Conservation (phyloP, 768 basidiomycete genomes). For the Russula griseocarnosa region DNA sequence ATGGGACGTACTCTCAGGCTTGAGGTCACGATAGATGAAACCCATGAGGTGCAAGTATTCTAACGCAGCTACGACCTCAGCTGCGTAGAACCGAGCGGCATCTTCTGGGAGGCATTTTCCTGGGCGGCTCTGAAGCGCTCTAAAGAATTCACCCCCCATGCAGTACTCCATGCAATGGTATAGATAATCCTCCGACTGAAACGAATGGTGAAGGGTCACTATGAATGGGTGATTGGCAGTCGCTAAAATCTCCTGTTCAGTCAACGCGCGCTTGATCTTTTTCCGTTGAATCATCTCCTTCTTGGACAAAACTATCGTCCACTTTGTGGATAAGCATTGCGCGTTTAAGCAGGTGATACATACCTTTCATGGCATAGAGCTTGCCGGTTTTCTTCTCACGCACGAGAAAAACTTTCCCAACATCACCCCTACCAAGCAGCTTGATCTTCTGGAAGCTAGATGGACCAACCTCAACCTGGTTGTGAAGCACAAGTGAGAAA, state of each 20-base stretch:
- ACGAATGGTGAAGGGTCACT: slow-evolving; percentile 97
- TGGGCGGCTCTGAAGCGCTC: slow-evolving; percentile 90
- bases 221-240: slow-evolving; percentile 99
- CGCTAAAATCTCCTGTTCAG: slow-evolving; percentile 98
- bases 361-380: slow-evolving; percentile 99
- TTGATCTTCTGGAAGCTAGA: slow-evolving; percentile 95
- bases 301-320: slow-evolving; percentile 83
- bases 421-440: slow-evolving; percentile 97
- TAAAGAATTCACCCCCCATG: slow-evolving; percentile 99
- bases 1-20: slow-evolving; percentile 87
- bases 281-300: slow-evolving; percentile 99
- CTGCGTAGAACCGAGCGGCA: slow-evolving; percentile 94
- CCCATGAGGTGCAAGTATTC: slow-evolving; percentile 99
- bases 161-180: slow-evolving; percentile 99
- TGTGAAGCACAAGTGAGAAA: slow-evolving; percentile 10
- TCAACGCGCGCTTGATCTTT: slow-evolving; percentile 98
- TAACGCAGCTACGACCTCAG: slow-evolving; percentile 94
- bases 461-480: slow-evolving; percentile 88
- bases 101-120: slow-evolving; percentile 97
- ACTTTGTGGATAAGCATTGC: slow-evolving; percentile 25
- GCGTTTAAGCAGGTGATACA: slow-evolving; percentile 33
- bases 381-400: slow-evolving; percentile 96
- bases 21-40: slow-evolving; percentile 98
- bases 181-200: slow-evolving; percentile 96
- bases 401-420: slow-evolving; percentile 97